Conservation (phyloP, 805 yeast species). For the Teunomyces kruisii region DNA sequence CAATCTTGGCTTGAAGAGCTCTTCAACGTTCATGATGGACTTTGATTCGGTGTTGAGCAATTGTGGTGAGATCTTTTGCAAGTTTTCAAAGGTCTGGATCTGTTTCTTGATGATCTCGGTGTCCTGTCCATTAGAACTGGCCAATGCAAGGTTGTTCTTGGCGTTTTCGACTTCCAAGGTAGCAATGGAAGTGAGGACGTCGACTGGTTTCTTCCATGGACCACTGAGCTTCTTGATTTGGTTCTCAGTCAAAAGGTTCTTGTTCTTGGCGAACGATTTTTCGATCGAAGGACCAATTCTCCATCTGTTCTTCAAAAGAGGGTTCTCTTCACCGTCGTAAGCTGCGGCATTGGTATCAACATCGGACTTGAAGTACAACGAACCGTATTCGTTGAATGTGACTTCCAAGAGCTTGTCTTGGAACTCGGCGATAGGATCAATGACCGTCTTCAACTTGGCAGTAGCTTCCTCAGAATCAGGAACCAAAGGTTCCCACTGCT, state of each 20-base stretch:
- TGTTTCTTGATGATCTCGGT: conserved; percentile 46
- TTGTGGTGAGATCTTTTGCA: conserved; percentile 53
- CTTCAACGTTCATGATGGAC: conserved; percentile 60
- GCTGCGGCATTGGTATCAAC: conserved; percentile 47
- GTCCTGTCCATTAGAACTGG: conserved; percentile 46
- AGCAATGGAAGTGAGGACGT: conserved; percentile 64
- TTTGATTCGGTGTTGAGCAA: conserved; percentile 56
- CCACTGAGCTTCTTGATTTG: conserved; percentile 59
- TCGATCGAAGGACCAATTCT: conserved; percentile 89
- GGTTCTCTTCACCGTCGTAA: conserved; percentile 64
- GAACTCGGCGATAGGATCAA: conserved; percentile 72
- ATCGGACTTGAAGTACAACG: conserved; percentile 77
- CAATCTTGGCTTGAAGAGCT: conserved; percentile 70
- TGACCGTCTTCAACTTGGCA: conserved; percentile 54
- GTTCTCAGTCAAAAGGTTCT: conserved; percentile 50
- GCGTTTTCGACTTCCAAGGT: conserved; percentile 63
- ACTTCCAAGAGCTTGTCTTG: conserved; percentile 54
- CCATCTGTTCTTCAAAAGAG: conserved; percentile 66
- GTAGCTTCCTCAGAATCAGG: conserved; percentile 54
- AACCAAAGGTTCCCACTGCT: conserved; percentile 82
- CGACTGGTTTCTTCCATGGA: conserved; percentile 73
- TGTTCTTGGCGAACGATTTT: conserved; percentile 71
- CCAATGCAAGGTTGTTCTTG: conserved; percentile 50
- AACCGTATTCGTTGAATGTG: conserved; percentile 74
- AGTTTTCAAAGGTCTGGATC: conserved; percentile 60